Conservation (phyloP, 495 filamentous ascomycete species). For the Astrothelium subdiscretum region DNA sequence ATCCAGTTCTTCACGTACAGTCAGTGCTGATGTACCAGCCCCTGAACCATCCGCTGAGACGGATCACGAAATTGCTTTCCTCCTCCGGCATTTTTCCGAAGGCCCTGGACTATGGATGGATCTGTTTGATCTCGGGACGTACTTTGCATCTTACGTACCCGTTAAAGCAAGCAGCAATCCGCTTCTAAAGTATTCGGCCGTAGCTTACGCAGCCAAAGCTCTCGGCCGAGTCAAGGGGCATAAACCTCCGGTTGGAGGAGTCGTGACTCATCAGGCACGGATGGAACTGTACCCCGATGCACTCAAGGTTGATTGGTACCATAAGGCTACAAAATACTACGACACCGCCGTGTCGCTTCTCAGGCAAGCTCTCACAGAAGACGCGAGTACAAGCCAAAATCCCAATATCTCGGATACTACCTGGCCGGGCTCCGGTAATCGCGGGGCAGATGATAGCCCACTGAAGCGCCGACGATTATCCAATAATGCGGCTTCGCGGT, state of each 20-base stretch:
- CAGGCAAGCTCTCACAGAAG: slow-evolving; percentile 44
- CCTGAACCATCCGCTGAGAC: slow-evolving; percentile 8
- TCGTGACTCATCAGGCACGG: slow-evolving; percentile 36
- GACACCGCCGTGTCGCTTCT: slow-evolving; percentile 51
- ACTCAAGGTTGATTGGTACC: slow-evolving; percentile 41
- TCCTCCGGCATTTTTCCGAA: slow-evolving; percentile 52
- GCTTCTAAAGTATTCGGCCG: slow-evolving; percentile 47
- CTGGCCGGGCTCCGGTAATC: not conserved
- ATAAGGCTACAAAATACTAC: slow-evolving; percentile 50
- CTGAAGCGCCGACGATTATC: slow-evolving; percentile 33
- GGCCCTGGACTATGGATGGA: slow-evolving; percentile 55
- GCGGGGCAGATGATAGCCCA: slow-evolving; percentile 17
- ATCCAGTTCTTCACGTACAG: not conserved
- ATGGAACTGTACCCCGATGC: slow-evolving; percentile 42
- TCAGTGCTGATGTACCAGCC: not conserved
- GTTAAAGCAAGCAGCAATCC: slow-evolving; percentile 44
- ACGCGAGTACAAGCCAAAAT: slow-evolving; percentile 10
- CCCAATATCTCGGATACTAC: not conserved
- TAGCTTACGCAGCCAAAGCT: slow-evolving; percentile 52
- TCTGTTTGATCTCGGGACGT: slow-evolving; percentile 47
- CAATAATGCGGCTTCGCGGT: slow-evolving; percentile 30
- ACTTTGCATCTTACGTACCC: slow-evolving; percentile 49
- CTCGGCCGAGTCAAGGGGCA: slow-evolving; percentile 42
- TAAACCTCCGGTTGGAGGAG: slow-evolving; percentile 39
- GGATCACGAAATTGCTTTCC: slow-evolving; percentile 47